A percentile compares a stretch with the other conserved stretches of the same genome.
phyloP scores from a whole-genome alignment of 148 eudicot species.

The Diospyros kaki region DNA sequence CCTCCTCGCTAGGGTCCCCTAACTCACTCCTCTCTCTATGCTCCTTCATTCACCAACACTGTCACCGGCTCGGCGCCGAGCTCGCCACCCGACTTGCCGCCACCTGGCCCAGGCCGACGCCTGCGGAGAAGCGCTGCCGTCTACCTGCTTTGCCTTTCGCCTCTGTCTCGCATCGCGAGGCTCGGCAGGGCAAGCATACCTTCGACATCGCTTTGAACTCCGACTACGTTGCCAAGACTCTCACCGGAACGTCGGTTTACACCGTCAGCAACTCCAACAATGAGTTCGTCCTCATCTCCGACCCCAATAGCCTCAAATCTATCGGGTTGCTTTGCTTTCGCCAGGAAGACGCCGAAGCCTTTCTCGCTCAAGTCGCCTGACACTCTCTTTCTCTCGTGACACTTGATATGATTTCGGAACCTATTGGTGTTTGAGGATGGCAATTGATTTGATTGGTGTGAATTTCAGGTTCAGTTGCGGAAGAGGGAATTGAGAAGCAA shows the following conservation, averaged over 20 bases:
- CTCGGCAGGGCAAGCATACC: slow-evolving; percentile 25
- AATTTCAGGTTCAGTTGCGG: slow-evolving; percentile 56
- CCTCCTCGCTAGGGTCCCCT: slow-evolving; percentile 19
- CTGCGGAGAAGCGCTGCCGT: slow-evolving; percentile 11
- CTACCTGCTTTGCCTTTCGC: slow-evolving; percentile 47
- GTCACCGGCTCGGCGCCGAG: slow-evolving; percentile 36
- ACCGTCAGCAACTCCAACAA: slow-evolving; percentile 84
- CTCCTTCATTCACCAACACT: slow-evolving; percentile 51
- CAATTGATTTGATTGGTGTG: slow-evolving; percentile 1
- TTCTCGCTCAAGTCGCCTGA: slow-evolving; percentile 76
- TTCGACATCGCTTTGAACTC: slow-evolving; percentile 41
- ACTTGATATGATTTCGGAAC: too few relatives aligned
- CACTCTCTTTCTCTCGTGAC: not conserved
- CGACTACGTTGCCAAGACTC: slow-evolving; percentile 62
- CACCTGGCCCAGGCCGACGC: slow-evolving; percentile 24
- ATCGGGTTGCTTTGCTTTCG: slow-evolving; percentile 90
- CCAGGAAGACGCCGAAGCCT: slow-evolving; percentile 77
- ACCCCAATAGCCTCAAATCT: slow-evolving; percentile 65
- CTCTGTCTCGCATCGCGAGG: slow-evolving; percentile 35
- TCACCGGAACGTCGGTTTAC: slow-evolving; percentile 69
- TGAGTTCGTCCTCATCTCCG: slow-evolving; percentile 85
- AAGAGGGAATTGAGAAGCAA: slow-evolving; percentile 60
- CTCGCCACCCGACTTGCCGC: slow-evolving; percentile 44
- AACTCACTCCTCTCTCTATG: slow-evolving; percentile 44
- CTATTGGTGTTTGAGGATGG: not conserved